Conservation (phyloP, 805 yeast species). For the Lipomyces sp. region DNA sequence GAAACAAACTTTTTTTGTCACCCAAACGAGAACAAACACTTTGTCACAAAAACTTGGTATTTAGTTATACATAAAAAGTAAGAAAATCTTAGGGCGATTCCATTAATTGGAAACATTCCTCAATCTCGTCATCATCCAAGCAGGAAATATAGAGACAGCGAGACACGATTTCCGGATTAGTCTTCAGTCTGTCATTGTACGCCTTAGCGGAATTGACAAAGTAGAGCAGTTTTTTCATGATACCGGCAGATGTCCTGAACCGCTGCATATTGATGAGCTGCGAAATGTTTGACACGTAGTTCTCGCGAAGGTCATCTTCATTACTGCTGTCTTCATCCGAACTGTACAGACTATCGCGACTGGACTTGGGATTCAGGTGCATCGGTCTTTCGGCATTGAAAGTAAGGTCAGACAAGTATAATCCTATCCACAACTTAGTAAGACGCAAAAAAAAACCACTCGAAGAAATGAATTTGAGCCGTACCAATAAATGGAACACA, state of each 20-base stretch:
- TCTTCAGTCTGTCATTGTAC: constrained; percentile 54
- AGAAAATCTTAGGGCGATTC: constrained; percentile 18
- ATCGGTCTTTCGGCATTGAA: constrained; percentile 70
- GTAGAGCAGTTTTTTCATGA: constrained; percentile 76
- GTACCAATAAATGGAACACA: constrained; percentile 82
- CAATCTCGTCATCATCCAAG: constrained; percentile 66
- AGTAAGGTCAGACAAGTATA: constrained; percentile 80
- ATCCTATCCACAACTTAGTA: constrained; percentile 44
- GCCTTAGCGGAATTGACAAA: constrained; percentile 83
- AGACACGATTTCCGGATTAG: constrained; percentile 69
- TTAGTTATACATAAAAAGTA: neutral
- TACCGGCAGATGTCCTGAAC: constrained; percentile 72
- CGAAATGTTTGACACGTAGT: neutral
- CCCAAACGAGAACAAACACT: neutral
- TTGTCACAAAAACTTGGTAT: neutral
- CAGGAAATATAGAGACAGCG: constrained; percentile 83
- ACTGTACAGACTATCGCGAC: constrained; percentile 33
- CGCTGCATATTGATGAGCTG: constrained; percentile 73
- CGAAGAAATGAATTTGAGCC: neutral
- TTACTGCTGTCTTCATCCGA: constrained; percentile 41
- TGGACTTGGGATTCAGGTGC: constrained; percentile 44
- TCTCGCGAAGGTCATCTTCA: constrained; percentile 3
- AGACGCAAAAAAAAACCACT: neutral
- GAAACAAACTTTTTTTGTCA: neutral
- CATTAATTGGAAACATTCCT: constrained; percentile 48